A percentile compares a stretch with the other conserved stretches of the same genome.
These are phyloP conservation scores for Fraxinus cuspidata DNA, from an alignment of 257 asterid genomes.

Conservation along the genomic window DNA sequence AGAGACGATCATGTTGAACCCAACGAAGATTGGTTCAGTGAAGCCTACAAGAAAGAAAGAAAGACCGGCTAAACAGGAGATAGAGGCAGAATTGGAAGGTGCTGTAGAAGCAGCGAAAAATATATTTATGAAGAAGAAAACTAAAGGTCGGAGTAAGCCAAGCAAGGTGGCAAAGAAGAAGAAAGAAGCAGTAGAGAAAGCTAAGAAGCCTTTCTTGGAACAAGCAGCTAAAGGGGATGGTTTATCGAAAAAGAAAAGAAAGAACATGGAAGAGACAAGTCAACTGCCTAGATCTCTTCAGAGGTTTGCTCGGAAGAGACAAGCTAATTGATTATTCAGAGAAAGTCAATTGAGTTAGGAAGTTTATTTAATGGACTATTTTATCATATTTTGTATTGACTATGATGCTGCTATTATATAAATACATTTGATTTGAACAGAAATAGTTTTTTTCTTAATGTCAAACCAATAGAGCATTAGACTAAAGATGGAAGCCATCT, in stretches of 20 bases:
- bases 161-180: constrained; percentile 75
- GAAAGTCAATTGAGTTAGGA: too few species aligned
- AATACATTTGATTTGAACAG: too few species aligned
- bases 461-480: too few species aligned
- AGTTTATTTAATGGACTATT: too few species aligned
- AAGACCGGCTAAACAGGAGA: constrained; percentile 51
- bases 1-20: constrained; percentile 94
- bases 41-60: constrained; percentile 56
- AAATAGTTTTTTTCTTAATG: too few species aligned
- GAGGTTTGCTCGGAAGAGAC: constrained; percentile 59
- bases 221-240: constrained; percentile 36
- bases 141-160: constrained; percentile 89
- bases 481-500: too few species aligned
- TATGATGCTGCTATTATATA: too few species aligned
- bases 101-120: constrained; percentile 68
- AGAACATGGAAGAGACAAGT: constrained; percentile 46
- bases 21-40: constrained; percentile 82
- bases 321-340: constrained; percentile 29
- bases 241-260: constrained; percentile 54
- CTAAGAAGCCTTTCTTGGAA: constrained; percentile 66
- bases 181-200: constrained; percentile 61
- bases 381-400: too few species aligned
- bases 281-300: constrained; percentile 66
- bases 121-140: constrained; percentile 60
- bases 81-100: constrained; percentile 60